Conservation (phyloP, 2,329 filamentous ascomycete genomes). For the Penicillium sp. region DNA sequence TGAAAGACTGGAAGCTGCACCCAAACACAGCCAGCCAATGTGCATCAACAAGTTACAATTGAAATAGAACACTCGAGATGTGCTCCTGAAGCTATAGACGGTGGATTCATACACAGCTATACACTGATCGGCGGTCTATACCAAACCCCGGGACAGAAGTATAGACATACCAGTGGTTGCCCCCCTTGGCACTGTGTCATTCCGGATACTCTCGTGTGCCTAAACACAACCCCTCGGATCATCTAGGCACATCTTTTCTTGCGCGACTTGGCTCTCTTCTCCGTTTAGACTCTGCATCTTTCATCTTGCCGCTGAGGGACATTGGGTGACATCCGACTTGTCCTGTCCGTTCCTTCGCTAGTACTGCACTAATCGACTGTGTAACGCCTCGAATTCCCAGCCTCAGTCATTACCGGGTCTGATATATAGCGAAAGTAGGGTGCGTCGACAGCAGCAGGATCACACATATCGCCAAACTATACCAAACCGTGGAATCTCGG, state of each 20-base stretch:
- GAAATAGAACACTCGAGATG: background rate
- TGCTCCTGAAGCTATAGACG: background rate
- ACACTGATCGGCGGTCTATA: background rate
- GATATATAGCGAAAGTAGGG: background rate
- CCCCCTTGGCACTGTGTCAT: conserved; percentile 24
- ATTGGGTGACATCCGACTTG: conserved; percentile 58
- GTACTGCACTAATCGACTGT: conserved; percentile 16
- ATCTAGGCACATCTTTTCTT: conserved; percentile 29
- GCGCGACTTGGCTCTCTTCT: conserved; percentile 12
- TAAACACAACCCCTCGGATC: conserved; percentile 25
- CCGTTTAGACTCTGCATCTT: conserved; percentile 13
- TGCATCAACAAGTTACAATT: background rate
- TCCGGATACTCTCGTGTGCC: conserved; percentile 21
- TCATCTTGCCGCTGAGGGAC: conserved; percentile 23
- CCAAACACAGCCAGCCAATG: background rate
- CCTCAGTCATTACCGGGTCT: conserved; percentile 13
- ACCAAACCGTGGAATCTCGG: background rate
- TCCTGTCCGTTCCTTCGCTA: conserved; percentile 28
- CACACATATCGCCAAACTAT: background rate
- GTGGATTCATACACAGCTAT: background rate
- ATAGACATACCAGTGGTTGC: conserved; percentile 26
- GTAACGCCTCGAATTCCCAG: background rate
- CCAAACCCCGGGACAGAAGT: background rate
- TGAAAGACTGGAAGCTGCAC: background rate
- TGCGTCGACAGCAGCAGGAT: background rate